A percentile compares a stretch with the other conserved stretches of the same genome.
phyloP scores from a whole-genome alignment of 2,329 filamentous ascomycete genomes.

The Clarireedia homoeocarpa region DNA sequence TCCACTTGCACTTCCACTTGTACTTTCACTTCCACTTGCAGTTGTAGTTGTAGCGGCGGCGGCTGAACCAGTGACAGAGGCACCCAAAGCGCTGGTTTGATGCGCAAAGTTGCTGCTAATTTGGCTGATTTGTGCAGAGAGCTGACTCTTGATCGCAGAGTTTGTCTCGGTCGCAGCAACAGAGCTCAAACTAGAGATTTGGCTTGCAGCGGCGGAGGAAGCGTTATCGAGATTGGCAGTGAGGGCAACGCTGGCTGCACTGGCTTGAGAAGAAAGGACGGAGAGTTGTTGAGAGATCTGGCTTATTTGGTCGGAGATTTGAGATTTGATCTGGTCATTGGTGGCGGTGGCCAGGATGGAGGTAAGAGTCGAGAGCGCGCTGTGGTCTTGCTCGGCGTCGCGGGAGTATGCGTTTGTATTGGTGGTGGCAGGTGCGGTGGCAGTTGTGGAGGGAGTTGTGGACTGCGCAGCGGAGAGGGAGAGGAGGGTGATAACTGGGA shows the following conservation, averaged over 20 bases:
- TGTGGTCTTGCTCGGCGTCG: background rate
- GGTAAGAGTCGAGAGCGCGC: background rate
- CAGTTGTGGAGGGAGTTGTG: background rate
- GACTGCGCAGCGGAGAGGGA: constrained; percentile 1
- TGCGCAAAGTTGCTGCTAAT: constrained; percentile 15
- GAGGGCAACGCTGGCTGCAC: background rate
- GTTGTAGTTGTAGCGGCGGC: background rate
- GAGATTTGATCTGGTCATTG: background rate
- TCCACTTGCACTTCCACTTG: background rate
- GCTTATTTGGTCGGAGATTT: constrained; percentile 1
- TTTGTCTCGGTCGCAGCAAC: background rate
- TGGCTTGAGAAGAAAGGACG: background rate
- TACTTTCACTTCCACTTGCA: too few relatives aligned
- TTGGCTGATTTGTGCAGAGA: constrained; percentile 6
- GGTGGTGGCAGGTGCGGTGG: background rate
- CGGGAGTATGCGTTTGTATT: background rate
- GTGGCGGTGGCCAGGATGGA: background rate
- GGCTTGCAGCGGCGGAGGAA: background rate
- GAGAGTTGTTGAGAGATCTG: background rate
- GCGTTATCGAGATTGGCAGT: background rate
- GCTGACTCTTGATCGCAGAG: background rate
- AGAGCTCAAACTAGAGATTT: constrained; percentile 1
- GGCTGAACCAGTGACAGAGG: background rate
- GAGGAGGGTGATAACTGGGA: background rate
- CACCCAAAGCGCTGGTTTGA: background rate